A percentile compares a stretch with the other conserved stretches of the same genome.
These are phyloP conservation scores for Cubamyces lactineus DNA, from an alignment of 768 basidiomycete genomes.

Conservation along the genomic window DNA sequence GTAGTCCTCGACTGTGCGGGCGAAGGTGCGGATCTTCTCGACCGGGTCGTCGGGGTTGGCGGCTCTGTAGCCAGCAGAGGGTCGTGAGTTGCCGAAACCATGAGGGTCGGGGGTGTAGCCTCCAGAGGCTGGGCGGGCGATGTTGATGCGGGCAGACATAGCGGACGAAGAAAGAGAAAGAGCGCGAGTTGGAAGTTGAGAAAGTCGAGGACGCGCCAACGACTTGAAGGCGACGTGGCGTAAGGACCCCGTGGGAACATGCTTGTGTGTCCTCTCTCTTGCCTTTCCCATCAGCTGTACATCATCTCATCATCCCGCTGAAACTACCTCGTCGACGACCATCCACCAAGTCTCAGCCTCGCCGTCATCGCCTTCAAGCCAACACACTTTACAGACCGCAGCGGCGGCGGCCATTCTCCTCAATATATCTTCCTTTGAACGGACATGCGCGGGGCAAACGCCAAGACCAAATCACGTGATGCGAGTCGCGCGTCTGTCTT, in stretches of 20 bases:
- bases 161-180: slow-evolving; percentile 27
- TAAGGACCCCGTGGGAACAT: slow-evolving; percentile 34
- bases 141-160: slow-evolving; percentile 85
- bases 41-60: slow-evolving; percentile 83
- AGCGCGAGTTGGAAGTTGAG: slow-evolving; percentile 26
- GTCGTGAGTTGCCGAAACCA: slow-evolving; percentile 74
- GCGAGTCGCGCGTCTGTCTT: background rate
- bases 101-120: slow-evolving; percentile 73
- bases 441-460: background rate
- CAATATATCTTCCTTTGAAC: background rate
- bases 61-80: slow-evolving; percentile 72
- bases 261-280: slow-evolving; percentile 6
- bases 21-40: slow-evolving; percentile 72
- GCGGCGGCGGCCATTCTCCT: background rate
- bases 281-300: slow-evolving; percentile 20
- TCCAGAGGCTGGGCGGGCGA: slow-evolving; percentile 62
- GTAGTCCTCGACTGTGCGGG: slow-evolving; percentile 84
- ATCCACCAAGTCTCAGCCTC: slow-evolving; percentile 9
- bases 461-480: slow-evolving; percentile 7
- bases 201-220: slow-evolving; percentile 17
- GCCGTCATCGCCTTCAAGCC: slow-evolving; percentile 5
- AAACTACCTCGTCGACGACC: slow-evolving; percentile 11
- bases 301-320: slow-evolving; percentile 24
- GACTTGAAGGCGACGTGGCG: slow-evolving; percentile 35
- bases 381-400: background rate